Conservation (phyloP, 2,329 filamentous ascomycete genomes). For the Paraconiothyrium brasiliense region DNA sequence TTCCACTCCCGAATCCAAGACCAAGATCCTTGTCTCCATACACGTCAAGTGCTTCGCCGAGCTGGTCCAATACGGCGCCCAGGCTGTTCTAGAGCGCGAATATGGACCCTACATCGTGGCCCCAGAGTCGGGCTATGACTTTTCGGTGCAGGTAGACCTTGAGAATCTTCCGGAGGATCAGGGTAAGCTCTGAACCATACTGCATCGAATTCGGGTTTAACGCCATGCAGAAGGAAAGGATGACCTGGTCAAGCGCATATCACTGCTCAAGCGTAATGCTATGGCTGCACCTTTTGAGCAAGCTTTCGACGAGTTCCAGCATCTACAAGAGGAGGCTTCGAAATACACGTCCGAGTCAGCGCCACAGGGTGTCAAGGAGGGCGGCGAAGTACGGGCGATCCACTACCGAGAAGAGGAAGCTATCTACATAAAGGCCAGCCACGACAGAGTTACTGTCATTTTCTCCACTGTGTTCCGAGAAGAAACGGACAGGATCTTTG, state of each 20-base stretch:
- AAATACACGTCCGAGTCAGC: constrained; percentile 95
- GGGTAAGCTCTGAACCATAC: constrained; percentile 57
- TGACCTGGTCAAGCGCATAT: constrained; percentile 85
- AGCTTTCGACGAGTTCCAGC: constrained; percentile 91
- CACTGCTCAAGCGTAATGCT: constrained; percentile 94
- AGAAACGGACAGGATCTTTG: constrained; percentile 96
- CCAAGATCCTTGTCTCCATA: constrained; percentile 93
- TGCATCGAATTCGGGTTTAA: constrained; percentile 24
- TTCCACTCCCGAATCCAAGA: constrained; percentile 92
- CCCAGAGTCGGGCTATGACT: constrained; percentile 93
- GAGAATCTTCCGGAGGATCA: constrained; percentile 85
- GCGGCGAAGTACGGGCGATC: constrained; percentile 92
- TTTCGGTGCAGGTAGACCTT: constrained; percentile 89
- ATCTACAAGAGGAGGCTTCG: constrained; percentile 84
- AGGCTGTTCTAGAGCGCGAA: constrained; percentile 90
- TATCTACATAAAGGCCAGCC: constrained; percentile 97
- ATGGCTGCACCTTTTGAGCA: constrained; percentile 99
- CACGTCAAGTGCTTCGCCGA: constrained; percentile 95
- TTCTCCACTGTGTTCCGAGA: constrained; percentile 98
- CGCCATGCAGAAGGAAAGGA: constrained; percentile 76
- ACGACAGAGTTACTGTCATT: constrained; percentile 97
- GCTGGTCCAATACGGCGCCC: constrained; percentile 89
- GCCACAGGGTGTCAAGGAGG: constrained; percentile 87
- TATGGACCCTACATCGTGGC: constrained; percentile 91
- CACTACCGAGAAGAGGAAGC: constrained; percentile 99